phyloP scores from a whole-genome alignment of 163 green algal species.

The Picocystis sp. region DNA sequence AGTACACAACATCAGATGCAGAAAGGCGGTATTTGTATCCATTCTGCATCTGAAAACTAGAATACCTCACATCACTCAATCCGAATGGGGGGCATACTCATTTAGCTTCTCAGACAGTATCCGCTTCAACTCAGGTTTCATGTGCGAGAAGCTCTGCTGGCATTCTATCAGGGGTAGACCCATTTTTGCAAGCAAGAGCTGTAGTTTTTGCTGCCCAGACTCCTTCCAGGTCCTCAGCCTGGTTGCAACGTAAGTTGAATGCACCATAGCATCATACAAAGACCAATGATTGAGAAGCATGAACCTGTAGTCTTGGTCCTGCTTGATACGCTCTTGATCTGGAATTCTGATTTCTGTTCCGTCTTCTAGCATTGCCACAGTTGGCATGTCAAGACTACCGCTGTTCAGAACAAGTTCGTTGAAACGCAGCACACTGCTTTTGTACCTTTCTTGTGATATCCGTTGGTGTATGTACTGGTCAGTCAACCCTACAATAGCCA shows the following conservation, averaged over 20 bases:
- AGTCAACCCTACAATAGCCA: slow-evolving; percentile 63
- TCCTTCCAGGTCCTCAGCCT: slow-evolving; percentile 52
- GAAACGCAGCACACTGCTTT: slow-evolving; percentile 11
- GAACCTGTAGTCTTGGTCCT: slow-evolving; percentile 38
- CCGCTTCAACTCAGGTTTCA: slow-evolving; percentile 11
- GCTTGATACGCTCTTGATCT: slow-evolving; percentile 10
- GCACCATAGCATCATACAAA: slow-evolving; percentile 58
- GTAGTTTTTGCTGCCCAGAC: slow-evolving; percentile 11
- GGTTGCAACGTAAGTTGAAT: slow-evolving; percentile 49
- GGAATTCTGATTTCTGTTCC: slow-evolving; percentile 4
- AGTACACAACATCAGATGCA: slow-evolving; percentile 15
- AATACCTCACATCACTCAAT: slow-evolving; percentile 15
- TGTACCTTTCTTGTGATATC: slow-evolving; percentile 36
- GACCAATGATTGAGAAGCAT: slow-evolving; percentile 62
- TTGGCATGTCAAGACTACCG: slow-evolving; percentile 7
- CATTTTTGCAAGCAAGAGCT: slow-evolving; percentile 20
- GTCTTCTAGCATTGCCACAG: slow-evolving; percentile 5
- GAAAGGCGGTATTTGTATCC: slow-evolving; percentile 18
- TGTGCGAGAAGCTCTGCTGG: slow-evolving; percentile 23
- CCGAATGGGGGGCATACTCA: slow-evolving; percentile 5
- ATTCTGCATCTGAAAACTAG: slow-evolving; percentile 15
- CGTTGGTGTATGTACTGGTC: slow-evolving; percentile 67
- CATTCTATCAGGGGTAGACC: slow-evolving; percentile 17
- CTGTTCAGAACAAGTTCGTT: slow-evolving; percentile 2
- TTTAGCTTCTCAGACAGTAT: slow-evolving; percentile 9